Evolutionary conservation across 1,139 yeast species (phyloP), one percentile per base, ranked within the genome.

Genomic region (Candida frijolesensis): DNA sequence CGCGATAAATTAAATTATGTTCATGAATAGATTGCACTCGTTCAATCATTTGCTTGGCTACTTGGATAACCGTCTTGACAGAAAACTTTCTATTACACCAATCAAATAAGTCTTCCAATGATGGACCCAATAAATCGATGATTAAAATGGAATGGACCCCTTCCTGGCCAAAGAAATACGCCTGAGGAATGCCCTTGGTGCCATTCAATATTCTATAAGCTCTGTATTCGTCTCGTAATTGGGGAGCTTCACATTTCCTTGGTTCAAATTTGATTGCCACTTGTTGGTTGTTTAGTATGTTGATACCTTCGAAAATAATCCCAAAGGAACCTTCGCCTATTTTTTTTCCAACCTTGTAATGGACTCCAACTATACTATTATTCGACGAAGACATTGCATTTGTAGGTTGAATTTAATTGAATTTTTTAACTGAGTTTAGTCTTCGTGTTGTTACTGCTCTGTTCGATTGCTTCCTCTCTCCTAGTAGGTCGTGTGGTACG

Each of bases 291-390:
- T 80, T 79, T 60, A 94, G 79, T 57, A 94, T 77, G 66, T 94
- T 94, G 51, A 89, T 84, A 33, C 99, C 99, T 72, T 92, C 97
- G 68, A 92, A 94, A 49, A 94, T 92, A 47, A 92, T 94, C 19
- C 99, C 99, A 74, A 94, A 94, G 1, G 98, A 92, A 16, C 99
- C 99, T 70, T 94, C 98, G 39, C 99, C 99, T 53, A 94, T 94
- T 73, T 94, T 94, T 67, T 91, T 91, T 45, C 97, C 99, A 54
- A 94, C 91, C 58, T 94, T 91, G 74, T 90, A 94, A 75, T 94
- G 98, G 32, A 80, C 78, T 22, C 85, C 86, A 34, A 82, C 84
- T 42, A 80, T 71, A 55, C 34, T 44, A 37, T 43, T 43, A 43
- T 43, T 43, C 43, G 43, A 40, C 10, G 43, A 40, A 4, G 43